Conservation (phyloP, 2,329 filamentous ascomycete genomes). For the Pseudogymnoascus sp. region DNA sequence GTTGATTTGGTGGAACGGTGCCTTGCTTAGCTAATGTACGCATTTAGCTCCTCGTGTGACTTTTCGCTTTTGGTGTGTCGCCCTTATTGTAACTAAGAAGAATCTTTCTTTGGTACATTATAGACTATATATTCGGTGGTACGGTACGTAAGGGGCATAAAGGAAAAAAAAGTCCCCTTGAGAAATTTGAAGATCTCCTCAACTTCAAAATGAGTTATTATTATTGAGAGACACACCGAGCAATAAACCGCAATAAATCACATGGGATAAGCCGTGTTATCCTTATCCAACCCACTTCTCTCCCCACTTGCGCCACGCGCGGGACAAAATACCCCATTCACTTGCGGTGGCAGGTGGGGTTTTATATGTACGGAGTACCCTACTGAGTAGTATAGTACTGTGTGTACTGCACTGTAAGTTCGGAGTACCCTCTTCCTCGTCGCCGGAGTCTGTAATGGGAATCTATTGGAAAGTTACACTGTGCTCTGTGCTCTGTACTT, state of each 20-base stretch:
- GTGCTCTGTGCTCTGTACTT: not conserved
- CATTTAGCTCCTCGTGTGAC: not conserved
- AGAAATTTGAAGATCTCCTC: not conserved
- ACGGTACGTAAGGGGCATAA: not conserved
- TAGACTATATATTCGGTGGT: not conserved
- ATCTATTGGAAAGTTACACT: not conserved
- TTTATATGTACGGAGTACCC: not conserved
- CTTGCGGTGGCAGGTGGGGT: slow-evolving; percentile 4
- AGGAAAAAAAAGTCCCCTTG: not conserved
- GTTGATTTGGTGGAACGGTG: not conserved
- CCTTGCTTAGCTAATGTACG: not conserved
- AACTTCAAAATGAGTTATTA: not conserved
- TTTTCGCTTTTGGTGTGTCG: not conserved
- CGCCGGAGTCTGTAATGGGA: not conserved
- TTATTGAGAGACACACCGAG: not conserved
- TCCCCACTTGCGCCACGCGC: slow-evolving; percentile 4
- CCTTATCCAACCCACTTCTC: slow-evolving; percentile 7
- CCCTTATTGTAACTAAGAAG: not conserved
- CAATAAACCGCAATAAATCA: not conserved
- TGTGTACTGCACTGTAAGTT: not conserved
- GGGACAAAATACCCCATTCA: not conserved
- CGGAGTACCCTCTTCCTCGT: not conserved
- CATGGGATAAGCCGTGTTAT: slow-evolving; percentile 8
- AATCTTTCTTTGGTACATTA: not conserved
- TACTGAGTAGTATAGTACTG: not conserved